These are phyloP conservation scores for Zymoseptoria ardabiliae DNA, from an alignment of 2,329 filamentous ascomycete genomes.

Conservation along the genomic window DNA sequence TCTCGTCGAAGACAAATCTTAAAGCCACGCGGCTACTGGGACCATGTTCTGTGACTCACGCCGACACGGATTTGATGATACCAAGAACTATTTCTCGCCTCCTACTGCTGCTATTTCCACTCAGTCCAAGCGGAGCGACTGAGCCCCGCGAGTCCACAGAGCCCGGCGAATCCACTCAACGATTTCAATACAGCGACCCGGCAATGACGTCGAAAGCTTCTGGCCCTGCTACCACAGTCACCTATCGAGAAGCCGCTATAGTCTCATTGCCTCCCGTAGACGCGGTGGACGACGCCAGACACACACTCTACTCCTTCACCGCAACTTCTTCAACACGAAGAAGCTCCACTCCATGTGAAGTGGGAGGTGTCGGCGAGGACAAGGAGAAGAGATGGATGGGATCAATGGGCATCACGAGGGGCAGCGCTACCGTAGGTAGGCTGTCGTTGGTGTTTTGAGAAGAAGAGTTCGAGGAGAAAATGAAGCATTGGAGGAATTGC, in stretches of 20 bases:
- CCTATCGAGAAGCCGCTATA: too few relatives aligned
- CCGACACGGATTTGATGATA: background rate
- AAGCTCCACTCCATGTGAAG: background rate
- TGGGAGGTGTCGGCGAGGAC: too few relatives aligned
- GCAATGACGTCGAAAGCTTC: background rate
- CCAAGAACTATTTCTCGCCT: background rate
- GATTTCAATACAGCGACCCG: background rate
- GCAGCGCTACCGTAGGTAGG: too few relatives aligned
- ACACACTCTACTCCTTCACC: background rate
- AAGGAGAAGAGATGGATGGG: background rate
- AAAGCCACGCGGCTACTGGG: conserved; percentile 4
- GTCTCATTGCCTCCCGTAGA: too few relatives aligned
- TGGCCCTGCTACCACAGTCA: too few relatives aligned
- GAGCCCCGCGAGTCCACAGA: too few relatives aligned
- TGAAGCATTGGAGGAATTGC: background rate
- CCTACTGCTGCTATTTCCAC: background rate
- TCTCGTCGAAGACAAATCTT: background rate
- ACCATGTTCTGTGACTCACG: conserved; percentile 2
- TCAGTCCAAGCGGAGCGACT: too few relatives aligned
- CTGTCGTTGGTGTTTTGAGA: background rate
- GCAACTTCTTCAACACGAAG: background rate
- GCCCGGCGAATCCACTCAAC: background rate
- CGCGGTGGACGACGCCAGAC: too few relatives aligned
- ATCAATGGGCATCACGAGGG: background rate
- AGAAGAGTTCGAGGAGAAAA: background rate